Conservation (phyloP, 208 protist species). For the Herpetomonas muscarum region DNA sequence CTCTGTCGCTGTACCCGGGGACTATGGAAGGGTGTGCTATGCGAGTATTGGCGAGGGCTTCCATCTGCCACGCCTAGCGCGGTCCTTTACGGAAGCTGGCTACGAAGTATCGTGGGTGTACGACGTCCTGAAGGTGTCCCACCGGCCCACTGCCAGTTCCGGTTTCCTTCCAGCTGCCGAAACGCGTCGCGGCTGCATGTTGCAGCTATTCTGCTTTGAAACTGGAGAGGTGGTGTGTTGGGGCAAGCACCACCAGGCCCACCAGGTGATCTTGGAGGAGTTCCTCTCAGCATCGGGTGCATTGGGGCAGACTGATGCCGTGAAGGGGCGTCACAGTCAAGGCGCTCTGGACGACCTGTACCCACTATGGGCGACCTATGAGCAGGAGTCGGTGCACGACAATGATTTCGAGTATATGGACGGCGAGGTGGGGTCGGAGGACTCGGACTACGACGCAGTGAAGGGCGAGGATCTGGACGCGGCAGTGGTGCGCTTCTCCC, state of each 20-base stretch:
- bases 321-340: slow-evolving; percentile 42
- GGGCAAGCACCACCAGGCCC: slow-evolving; percentile 57
- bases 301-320: slow-evolving; percentile 26
- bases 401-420: background rate
- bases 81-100: slow-evolving; percentile 51
- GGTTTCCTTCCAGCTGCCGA: background rate
- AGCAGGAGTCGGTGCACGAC: slow-evolving; percentile 24
- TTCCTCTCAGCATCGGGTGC: slow-evolving; percentile 42
- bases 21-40: slow-evolving; percentile 65
- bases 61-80: slow-evolving; percentile 34
- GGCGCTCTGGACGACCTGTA: slow-evolving; percentile 55
- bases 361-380: slow-evolving; percentile 67
- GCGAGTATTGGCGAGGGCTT: slow-evolving; percentile 45
- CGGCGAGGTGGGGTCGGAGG: background rate
- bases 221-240: slow-evolving; percentile 75
- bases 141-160: background rate
- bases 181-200: slow-evolving; percentile 15
- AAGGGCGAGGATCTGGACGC: slow-evolving; percentile 14
- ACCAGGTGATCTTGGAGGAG: slow-evolving; percentile 71
- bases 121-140: slow-evolving; percentile 51
- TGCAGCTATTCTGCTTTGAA: slow-evolving; percentile 63
- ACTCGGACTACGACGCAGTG: slow-evolving; percentile 1
- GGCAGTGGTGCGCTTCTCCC: slow-evolving; percentile 42
- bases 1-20: slow-evolving; percentile 30
- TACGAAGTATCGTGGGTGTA: slow-evolving; percentile 41